phyloP scores from a whole-genome alignment of 2,329 filamentous ascomycete species.

The Colletotrichum orbiculare region DNA sequence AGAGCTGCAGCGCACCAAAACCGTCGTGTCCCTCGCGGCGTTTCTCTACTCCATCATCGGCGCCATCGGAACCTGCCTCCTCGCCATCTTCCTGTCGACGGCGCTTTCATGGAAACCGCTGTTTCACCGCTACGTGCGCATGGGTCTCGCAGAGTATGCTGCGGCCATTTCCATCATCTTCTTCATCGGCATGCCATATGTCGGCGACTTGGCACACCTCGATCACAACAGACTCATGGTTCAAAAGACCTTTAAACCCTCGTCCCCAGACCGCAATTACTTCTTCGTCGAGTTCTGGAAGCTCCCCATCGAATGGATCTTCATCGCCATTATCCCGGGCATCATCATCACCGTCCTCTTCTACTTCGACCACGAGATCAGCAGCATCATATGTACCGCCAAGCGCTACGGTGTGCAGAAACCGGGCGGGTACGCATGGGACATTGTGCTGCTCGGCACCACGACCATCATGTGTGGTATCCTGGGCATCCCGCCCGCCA shows the following conservation, averaged over 20 bases:
- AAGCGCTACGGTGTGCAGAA: constrained; percentile 70
- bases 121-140: constrained; percentile 70
- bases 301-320: constrained; percentile 67
- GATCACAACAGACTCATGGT: constrained; percentile 70
- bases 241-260: constrained; percentile 66
- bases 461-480: constrained; percentile 74
- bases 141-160: constrained; percentile 72
- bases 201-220: constrained; percentile 67
- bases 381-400: constrained; percentile 74
- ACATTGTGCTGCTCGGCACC: constrained; percentile 69
- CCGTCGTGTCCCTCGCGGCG: constrained; percentile 66
- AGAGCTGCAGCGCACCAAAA: constrained; percentile 70
- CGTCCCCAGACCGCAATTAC: constrained; percentile 60
- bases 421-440: constrained; percentile 73
- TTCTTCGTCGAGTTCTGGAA: constrained; percentile 75
- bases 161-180: constrained; percentile 74
- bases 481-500: constrained; percentile 73
- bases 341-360: constrained; percentile 74
- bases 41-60: constrained; percentile 75
- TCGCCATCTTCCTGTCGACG: constrained; percentile 70
- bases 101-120: constrained; percentile 71
- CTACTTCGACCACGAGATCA: constrained; percentile 78
- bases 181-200: constrained; percentile 71
- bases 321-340: constrained; percentile 70
- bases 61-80: constrained; percentile 70